Conservation (phyloP, 1,284 basidiomycete genomes). For the Puccinia horiana region DNA sequence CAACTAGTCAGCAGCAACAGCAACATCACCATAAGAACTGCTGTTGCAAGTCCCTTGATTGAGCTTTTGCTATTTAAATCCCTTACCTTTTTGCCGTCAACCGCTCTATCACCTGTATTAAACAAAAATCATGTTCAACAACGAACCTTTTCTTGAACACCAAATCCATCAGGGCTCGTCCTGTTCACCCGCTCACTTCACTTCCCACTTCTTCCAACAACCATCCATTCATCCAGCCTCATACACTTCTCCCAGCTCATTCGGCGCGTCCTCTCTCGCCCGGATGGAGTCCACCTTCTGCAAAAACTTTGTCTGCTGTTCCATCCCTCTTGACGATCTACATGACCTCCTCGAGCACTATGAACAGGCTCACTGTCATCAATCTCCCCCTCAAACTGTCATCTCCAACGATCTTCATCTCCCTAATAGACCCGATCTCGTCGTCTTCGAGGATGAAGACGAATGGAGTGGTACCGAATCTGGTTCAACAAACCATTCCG, state of each 20-base stretch:
- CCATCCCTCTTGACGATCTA: conserved; percentile 25
- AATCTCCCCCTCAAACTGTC: neutral
- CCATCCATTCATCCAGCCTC: conserved; percentile 32
- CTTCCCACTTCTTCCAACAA: conserved; percentile 18
- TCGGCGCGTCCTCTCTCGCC: conserved; percentile 33
- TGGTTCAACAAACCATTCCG: conserved; percentile 2
- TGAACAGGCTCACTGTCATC: conserved; percentile 37
- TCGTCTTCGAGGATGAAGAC: conserved; percentile 44
- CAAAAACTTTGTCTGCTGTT: conserved; percentile 48
- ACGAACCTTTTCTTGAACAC: conserved; percentile 12
- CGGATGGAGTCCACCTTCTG: conserved; percentile 44
- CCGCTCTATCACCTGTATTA: no score
- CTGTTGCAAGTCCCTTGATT: no score
- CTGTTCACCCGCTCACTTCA: conserved; percentile 16
- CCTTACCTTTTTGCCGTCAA: no score
- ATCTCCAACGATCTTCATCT: neutral
- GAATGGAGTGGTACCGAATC: conserved; percentile 38
- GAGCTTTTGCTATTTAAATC: no score
- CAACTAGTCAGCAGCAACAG: no score
- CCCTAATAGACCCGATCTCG: neutral
- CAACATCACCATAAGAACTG: no score
- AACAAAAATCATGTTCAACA: conserved; percentile 20
- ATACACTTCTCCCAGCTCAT: conserved; percentile 34
- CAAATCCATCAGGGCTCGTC: neutral
- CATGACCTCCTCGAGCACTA: conserved; percentile 42